Conservation (phyloP, 2,329 filamentous ascomycete species). For the Bertia moriformis region DNA sequence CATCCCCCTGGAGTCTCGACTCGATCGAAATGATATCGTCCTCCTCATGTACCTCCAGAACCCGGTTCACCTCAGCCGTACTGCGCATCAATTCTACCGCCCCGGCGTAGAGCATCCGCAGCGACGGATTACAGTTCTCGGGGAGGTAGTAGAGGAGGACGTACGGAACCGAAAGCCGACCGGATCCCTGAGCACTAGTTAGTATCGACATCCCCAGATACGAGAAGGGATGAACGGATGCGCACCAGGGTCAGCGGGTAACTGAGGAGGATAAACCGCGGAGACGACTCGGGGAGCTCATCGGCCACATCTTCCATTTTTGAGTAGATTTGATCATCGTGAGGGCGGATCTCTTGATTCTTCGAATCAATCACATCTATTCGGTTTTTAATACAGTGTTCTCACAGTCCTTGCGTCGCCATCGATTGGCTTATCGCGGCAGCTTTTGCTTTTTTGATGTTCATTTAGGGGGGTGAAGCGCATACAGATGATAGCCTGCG, state of each 20-base stretch:
- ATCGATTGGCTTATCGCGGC: not conserved
- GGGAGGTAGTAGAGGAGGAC: not conserved
- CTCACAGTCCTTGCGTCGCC: not conserved
- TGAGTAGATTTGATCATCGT: not conserved
- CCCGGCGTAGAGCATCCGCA: not conserved
- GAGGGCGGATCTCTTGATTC: not conserved
- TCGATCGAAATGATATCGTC: not conserved
- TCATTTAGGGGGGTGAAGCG: too few species aligned
- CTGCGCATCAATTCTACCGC: not conserved
- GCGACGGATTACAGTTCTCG: not conserved
- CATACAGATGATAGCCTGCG: constrained; percentile 91
- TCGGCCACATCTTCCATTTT: not conserved
- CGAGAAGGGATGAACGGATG: too few species aligned
- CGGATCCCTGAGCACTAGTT: not conserved
- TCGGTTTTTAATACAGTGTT: not conserved
- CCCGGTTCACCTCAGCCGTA: not conserved
- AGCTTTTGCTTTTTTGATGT: too few species aligned
- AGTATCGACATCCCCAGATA: too few species aligned
- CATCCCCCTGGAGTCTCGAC: not conserved
- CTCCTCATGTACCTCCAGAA: not conserved
- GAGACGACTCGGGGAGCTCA: not conserved
- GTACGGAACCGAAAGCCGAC: not conserved
- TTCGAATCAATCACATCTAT: not conserved
- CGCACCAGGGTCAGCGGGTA: constrained; percentile 69
- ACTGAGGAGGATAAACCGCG: not conserved